Evolutionary conservation across 2,329 filamentous ascomycete genomes (phyloP), one percentile per base, ranked within the genome.

Genomic region (Dryadomyces quercus-mongolicae): DNA sequence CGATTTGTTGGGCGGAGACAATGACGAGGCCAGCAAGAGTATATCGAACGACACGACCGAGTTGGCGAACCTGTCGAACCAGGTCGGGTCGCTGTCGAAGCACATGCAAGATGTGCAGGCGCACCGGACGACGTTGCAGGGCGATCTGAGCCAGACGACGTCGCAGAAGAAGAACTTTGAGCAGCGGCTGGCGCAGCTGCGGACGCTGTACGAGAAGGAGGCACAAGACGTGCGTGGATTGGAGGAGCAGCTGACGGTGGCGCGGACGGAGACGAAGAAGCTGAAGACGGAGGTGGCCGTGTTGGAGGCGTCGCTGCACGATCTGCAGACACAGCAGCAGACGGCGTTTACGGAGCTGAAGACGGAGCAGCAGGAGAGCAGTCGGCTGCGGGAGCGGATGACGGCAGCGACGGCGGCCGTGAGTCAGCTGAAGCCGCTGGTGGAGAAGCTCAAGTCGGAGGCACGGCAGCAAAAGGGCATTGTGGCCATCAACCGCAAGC

Each of bases 401-500:
- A 82, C 86, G 36, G 78, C 84, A 52, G 78, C 89, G 45, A 98
- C 95, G 64, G 77, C 81, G 13, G 89, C 95, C 68, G 84, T 95
- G 61, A 77, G 81, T 18, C 85, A 90, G 68, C 73, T 97, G 44
- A 94, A 90, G 68, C 90, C 91, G 36, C 85, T 92, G 60, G 82
- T 98, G 52, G 93, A 98, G 67, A 97, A 96, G 74, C 77, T 95
- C 62, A 90, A 87, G 67, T 88, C 86, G 13, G 90, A 96, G 62
- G 90, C 90, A 25, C 84, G 93, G 45, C 93, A 97, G 68, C 91
- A 97, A 65, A 97, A 95, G 72, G 93, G 93, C 18, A 76, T 97
- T 60, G 92, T 95, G 34, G 91, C 93, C 46, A 98, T 98, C 71
- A 96, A 96, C 72, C 97, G 94, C 76, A 98, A 98, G 73, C 93